These are phyloP conservation scores for Entonaema liquescens DNA, from an alignment of 495 filamentous ascomycete species.

Conservation along the genomic window DNA sequence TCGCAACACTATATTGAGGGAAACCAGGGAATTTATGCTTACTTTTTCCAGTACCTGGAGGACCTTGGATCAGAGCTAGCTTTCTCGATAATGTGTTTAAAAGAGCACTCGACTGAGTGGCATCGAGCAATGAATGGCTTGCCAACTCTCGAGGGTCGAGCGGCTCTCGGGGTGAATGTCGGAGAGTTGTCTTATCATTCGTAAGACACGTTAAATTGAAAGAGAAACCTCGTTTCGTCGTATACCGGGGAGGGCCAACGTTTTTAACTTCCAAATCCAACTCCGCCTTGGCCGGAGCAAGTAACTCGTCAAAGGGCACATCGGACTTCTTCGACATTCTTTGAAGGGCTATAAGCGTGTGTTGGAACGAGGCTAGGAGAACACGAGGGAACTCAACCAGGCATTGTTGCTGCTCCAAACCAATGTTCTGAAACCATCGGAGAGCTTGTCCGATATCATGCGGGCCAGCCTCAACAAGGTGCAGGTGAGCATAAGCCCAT, in stretches of 20 bases:
- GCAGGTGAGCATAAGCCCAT: conserved; percentile 39
- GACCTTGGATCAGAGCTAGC: conserved; percentile 78
- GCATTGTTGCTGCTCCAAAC: conserved; percentile 40
- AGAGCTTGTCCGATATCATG: conserved; percentile 45
- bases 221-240: conserved; percentile 57
- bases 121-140: conserved; percentile 62
- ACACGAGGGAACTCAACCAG: conserved; percentile 78
- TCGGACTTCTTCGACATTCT: conserved; percentile 58
- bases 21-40: neutral
- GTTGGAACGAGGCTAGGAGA: conserved; percentile 71
- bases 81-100: conserved; percentile 62
- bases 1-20: neutral
- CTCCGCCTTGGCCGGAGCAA: conserved; percentile 54
- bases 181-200: conserved; percentile 46
- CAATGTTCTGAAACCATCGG: conserved; percentile 39
- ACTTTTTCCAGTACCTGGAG: conserved; percentile 82
- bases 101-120: conserved; percentile 65
- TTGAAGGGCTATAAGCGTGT: conserved; percentile 72
- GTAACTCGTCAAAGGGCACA: conserved; percentile 68
- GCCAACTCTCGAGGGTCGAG: conserved; percentile 54
- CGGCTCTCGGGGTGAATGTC: conserved; percentile 47
- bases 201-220: conserved; percentile 63
- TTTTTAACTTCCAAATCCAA: conserved; percentile 15
- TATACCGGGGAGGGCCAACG: conserved; percentile 64
- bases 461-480: conserved; percentile 44